Evolutionary conservation across 129 eudicot species (phyloP).

Genomic region (Tagetes erecta): DNA sequence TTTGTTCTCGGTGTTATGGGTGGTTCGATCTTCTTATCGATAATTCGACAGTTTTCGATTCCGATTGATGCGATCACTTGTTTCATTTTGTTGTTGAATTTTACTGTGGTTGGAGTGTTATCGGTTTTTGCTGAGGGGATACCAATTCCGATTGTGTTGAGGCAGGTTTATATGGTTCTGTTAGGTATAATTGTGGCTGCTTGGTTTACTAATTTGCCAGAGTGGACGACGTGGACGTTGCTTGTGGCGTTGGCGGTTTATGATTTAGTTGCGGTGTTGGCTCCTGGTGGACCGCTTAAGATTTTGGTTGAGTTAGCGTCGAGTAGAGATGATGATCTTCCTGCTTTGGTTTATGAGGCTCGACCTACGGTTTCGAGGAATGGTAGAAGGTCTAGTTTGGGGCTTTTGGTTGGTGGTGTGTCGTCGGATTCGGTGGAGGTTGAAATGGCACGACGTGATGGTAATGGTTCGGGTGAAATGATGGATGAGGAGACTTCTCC

Average conservation of each 20-base stretch:
- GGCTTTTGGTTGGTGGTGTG: conserved; percentile 62
- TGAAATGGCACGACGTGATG: conserved; percentile 27
- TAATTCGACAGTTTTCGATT: conserved; percentile 50
- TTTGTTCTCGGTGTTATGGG: conserved; percentile 73
- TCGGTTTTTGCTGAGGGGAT: conserved; percentile 66
- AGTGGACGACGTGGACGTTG: conserved; percentile 95
- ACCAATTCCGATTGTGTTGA: conserved; percentile 70
- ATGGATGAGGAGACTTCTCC: conserved; percentile 57
- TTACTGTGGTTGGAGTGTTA: conserved; percentile 64
- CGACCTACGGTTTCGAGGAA: conserved; percentile 57
- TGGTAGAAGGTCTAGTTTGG: conserved; percentile 40
- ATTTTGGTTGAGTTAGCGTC: conserved; percentile 85
- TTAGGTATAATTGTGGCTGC: conserved; percentile 87
- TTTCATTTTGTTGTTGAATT: conserved; percentile 54
- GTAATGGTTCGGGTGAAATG: conserved; percentile 32
- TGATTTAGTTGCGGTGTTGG: conserved; percentile 92
- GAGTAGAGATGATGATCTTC: conserved; percentile 81
- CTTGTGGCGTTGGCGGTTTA: conserved; percentile 81
- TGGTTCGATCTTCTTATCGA: conserved; percentile 57
- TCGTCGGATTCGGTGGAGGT: conserved; percentile 46
- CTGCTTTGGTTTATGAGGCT: conserved; percentile 89
- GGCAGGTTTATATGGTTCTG: conserved; percentile 69
- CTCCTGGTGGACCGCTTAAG: conserved; percentile 96
- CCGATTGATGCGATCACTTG: conserved; percentile 66
- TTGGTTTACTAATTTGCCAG: conserved; percentile 92